These are phyloP conservation scores for Xenosphaeropsis pyriputrescens DNA, from an alignment of 2,329 filamentous ascomycete genomes.

Conservation along the genomic window DNA sequence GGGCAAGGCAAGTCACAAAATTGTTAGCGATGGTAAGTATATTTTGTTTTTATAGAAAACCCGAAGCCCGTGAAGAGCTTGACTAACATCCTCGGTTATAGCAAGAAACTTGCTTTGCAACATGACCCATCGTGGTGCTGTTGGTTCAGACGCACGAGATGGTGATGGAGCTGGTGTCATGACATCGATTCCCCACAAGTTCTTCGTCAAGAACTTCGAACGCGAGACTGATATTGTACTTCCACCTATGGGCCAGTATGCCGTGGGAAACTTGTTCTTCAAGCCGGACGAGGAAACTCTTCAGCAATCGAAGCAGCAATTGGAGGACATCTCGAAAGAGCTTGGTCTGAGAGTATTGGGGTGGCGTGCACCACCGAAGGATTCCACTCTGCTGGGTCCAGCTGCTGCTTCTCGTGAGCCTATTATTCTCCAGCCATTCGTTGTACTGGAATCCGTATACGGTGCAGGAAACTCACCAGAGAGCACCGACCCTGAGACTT, in stretches of 20 bases:
- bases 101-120: constrained; percentile 93
- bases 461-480: constrained; percentile 68
- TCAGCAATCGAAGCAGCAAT: constrained; percentile 79
- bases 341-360: constrained; percentile 83
- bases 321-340: constrained; percentile 84
- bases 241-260: constrained; percentile 83
- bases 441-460: constrained; percentile 76
- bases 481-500: constrained; percentile 61
- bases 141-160: constrained; percentile 94
- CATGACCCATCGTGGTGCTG: constrained; percentile 98
- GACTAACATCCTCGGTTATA: constrained; percentile 25
- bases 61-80: background rate
- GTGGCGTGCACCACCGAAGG: constrained; percentile 90
- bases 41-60: constrained; percentile 3
- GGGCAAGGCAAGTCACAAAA: constrained; percentile 93
- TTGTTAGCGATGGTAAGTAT: constrained; percentile 86
- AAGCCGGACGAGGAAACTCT: constrained; percentile 87
- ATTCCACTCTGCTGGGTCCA: constrained; percentile 84
- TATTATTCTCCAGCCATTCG: constrained; percentile 87
- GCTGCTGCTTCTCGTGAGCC: constrained; percentile 90
- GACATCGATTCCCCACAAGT: constrained; percentile 96
- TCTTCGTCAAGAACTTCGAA: constrained; percentile 97
- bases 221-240: constrained; percentile 79
- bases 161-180: constrained; percentile 98
- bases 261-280: constrained; percentile 95